phyloP scores from a whole-genome alignment of 2,329 filamentous ascomycete genomes.

The Exophiala mesophila region DNA sequence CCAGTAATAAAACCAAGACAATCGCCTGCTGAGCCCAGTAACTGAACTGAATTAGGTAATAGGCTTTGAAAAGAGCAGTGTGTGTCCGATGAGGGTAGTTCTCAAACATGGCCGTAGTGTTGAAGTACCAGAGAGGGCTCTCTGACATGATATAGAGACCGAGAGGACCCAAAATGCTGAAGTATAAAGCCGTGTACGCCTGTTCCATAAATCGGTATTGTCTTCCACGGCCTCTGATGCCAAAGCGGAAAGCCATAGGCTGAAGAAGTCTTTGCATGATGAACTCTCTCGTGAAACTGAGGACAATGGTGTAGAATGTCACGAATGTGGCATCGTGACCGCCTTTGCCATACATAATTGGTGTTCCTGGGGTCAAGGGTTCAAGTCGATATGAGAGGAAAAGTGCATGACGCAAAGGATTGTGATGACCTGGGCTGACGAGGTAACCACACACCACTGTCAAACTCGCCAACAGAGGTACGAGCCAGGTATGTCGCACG shows the following conservation, averaged over 20 bases:
- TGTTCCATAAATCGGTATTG: constrained; percentile 89
- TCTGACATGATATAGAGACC: constrained; percentile 79
- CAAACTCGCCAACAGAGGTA: constrained; percentile 61
- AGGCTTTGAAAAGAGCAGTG: constrained; percentile 74
- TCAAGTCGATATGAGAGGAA: constrained; percentile 76
- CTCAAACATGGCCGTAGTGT: constrained; percentile 77
- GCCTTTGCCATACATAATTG: constrained; percentile 72
- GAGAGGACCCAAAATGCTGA: constrained; percentile 67
- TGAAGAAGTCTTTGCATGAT: constrained; percentile 79
- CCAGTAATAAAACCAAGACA: constrained; percentile 71
- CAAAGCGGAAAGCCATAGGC: constrained; percentile 61
- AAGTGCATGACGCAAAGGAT: constrained; percentile 70
- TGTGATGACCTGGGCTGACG: constrained; percentile 65
- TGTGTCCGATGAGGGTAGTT: constrained; percentile 71
- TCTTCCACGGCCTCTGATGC: constrained; percentile 64
- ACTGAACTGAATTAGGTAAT: constrained; percentile 80
- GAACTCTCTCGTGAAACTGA: constrained; percentile 83
- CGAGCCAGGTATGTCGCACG: constrained; percentile 48
- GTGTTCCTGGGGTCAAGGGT: constrained; percentile 32
- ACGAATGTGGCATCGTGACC: constrained; percentile 73
- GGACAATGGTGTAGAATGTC: constrained; percentile 72
- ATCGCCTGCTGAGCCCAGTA: constrained; percentile 89
- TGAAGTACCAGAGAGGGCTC: constrained; percentile 72
- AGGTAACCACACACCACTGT: constrained; percentile 61
- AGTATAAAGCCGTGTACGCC: constrained; percentile 81